Percentiles rank a stretch among this genome's conserved stretches.
Conservation (phyloP, 148 eudicot species). For the Vaccinium macrocarpon region DNA sequence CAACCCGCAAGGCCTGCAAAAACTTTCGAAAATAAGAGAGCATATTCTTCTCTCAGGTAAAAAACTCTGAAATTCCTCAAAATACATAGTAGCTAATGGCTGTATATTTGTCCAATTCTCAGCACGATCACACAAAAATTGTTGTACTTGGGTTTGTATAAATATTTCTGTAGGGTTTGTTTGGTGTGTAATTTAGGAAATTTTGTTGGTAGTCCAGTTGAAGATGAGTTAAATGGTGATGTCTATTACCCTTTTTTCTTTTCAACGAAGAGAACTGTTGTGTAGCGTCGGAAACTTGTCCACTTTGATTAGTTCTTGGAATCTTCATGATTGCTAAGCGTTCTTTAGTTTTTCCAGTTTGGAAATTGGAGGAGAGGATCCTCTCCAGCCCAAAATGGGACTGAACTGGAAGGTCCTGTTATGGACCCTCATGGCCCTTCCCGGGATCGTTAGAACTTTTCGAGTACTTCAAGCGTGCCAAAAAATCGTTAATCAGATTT, state of each 20-base stretch:
- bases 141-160: neutral
- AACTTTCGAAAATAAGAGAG: neutral
- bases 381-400: too few relatives aligned
- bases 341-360: too few relatives aligned
- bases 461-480: too few relatives aligned
- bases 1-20: neutral
- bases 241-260: neutral
- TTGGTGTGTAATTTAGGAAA: neutral
- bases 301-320: too few relatives aligned
- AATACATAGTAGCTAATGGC: neutral
- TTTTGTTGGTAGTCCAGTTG: neutral
- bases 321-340: too few relatives aligned
- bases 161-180: neutral
- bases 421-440: too few relatives aligned
- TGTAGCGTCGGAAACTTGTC: too few relatives aligned
- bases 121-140: neutral
- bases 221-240: neutral
- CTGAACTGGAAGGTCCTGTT: too few relatives aligned
- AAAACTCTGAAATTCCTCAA: neutral
- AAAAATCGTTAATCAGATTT: too few relatives aligned
- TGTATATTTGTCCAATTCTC: neutral
- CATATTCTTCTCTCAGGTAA: neutral
- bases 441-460: too few relatives aligned
- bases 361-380: too few relatives aligned
- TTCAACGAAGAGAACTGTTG: too few relatives aligned